Evolutionary conservation across 176 grass and related monocot species (phyloP), one percentile per base, ranked within the genome.

Genomic region (Alopecurus myosuroides): DNA sequence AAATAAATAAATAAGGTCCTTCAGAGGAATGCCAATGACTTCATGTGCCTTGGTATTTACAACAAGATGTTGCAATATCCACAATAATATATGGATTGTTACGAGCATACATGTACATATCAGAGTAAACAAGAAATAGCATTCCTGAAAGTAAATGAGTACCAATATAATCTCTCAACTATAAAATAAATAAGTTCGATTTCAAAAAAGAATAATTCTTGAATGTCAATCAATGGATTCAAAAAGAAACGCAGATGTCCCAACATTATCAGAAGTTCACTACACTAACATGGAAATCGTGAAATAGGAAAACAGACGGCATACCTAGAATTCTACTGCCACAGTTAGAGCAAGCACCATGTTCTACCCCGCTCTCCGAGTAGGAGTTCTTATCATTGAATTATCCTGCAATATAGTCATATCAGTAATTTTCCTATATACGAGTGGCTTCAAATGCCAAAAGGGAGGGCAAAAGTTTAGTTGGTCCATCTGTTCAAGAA

Each of bases 331-430:
- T 62, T 85, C 39, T 78, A 80, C 67, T 82, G 14, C 31, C 31
- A 49, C 34, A 82, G 63, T 20, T 85, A 82, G 19, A 77, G 53
- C 34, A 77, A 75, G 65, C n/a, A 86, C 74, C 22, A 82, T n/a
- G 14, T 22, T 78, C 88, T 95, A 95, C 62, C 83, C 93, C 72
- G 70, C 69, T 77, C 90, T 92, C 81, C 86, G 70, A 2, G 79
- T 76, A 44, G 93, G 70, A 84, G 90, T 77, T 86, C 85, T 90
- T 69, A 85, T 65, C 25, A 92, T 77, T 33, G 84, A 81, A 88
- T 90, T 89, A 50, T 95, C 93, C 93, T 95, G 88, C 46, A 86
- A 81, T 77, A 68, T 52, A 22, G 46, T 56, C 31, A 84, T 25
- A 31, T 37, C 29, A 68, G 57, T 87, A 46, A 87, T 74, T 79